Conservation (phyloP, 179 eudicot genomes). For the Heliamphora pulchella region DNA sequence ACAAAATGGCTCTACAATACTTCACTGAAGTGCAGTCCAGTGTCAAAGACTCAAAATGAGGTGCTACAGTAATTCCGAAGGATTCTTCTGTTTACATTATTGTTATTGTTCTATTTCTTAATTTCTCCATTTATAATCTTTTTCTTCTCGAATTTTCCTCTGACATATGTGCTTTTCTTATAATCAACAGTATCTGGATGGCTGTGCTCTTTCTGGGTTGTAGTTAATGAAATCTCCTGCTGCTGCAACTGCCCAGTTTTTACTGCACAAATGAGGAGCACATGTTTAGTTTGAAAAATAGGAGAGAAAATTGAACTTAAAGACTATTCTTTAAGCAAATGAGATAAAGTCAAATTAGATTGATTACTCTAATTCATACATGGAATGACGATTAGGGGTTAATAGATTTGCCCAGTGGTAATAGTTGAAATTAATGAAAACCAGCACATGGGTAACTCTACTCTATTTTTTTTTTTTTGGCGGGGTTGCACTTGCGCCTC, state of each 20-base stretch:
- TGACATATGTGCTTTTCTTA: not conserved
- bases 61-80: not conserved
- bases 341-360: not conserved
- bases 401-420: not conserved
- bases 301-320: not conserved
- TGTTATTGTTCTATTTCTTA: not conserved
- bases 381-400: not conserved
- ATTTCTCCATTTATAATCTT: not conserved
- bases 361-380: not conserved
- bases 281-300: not conserved
- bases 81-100: not conserved
- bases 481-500: not conserved
- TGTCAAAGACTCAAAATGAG: not conserved
- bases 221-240: not conserved
- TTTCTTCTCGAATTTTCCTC: not conserved
- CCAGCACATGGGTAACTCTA: not conserved
- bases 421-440: not conserved
- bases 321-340: not conserved
- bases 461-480: no score
- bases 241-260: not conserved
- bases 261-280: not conserved
- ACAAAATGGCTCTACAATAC: not conserved
- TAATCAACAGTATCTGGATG: slow-evolving; percentile 1
- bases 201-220: not conserved
- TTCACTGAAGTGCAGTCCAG: not conserved